These are phyloP conservation scores for Coemansia sp. DNA, from an alignment of 192 early-diverging fungal species.

Conservation along the genomic window DNA sequence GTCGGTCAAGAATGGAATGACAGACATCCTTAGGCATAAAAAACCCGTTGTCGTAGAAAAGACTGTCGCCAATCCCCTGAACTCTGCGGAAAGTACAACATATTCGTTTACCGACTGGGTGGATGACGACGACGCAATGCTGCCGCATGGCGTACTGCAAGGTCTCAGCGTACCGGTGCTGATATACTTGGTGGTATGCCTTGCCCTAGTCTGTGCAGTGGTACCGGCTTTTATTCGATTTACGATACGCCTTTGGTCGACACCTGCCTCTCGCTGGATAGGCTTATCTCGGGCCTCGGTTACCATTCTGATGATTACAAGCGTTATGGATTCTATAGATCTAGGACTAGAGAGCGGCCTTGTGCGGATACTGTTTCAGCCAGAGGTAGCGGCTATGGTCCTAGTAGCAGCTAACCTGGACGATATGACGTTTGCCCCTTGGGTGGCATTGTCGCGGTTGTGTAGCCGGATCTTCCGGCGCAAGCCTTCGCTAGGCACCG, in stretches of 20 bases:
- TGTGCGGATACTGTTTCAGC: background rate
- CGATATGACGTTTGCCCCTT: slow-evolving; percentile 2
- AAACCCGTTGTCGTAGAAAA: background rate
- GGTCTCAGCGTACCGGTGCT: background rate
- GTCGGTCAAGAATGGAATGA: background rate
- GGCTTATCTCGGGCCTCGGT: background rate
- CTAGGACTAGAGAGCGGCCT: no score
- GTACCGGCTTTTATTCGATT: background rate
- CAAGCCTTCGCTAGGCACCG: background rate
- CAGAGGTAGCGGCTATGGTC: background rate
- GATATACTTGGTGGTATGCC: background rate
- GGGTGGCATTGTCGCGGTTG: background rate
- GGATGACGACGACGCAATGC: background rate
- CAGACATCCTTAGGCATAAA: background rate
- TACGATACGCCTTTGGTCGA: background rate
- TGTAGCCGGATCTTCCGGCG: background rate
- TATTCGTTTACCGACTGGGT: background rate
- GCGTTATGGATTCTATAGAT: background rate
- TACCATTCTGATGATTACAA: background rate
- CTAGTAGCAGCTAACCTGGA: background rate
- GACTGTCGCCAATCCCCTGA: background rate
- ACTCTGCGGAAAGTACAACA: background rate
- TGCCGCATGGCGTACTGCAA: background rate
- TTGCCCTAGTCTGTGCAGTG: background rate
- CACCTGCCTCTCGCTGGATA: background rate